phyloP scores from a whole-genome alignment of 2,329 filamentous ascomycete species.

The Aspergillaceae sp. region DNA sequence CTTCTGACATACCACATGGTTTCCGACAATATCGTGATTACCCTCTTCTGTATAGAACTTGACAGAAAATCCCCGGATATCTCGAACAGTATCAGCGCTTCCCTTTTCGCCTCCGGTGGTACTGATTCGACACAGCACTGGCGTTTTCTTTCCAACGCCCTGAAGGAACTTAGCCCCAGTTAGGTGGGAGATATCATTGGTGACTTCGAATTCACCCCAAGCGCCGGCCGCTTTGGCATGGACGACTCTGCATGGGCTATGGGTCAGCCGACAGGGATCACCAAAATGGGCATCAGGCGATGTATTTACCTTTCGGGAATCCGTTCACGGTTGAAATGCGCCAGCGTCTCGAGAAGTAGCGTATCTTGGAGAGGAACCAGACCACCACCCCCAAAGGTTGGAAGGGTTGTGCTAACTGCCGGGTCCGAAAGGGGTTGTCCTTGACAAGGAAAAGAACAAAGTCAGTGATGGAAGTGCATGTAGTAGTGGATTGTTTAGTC shows the following conservation, averaged over 20 bases:
- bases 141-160: conserved; percentile 44
- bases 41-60: conserved; percentile 44
- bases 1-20: conserved; percentile 31
- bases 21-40: conserved; percentile 42
- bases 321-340: conserved; percentile 50
- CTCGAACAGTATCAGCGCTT: conserved; percentile 40
- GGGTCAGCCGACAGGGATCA: background rate
- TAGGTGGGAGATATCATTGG: background rate
- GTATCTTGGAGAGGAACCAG: conserved; percentile 44
- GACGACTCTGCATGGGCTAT: conserved; percentile 35
- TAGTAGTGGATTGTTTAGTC: background rate
- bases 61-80: conserved; percentile 43
- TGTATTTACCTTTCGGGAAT: conserved; percentile 37
- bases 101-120: conserved; percentile 42
- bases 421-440: conserved; percentile 44
- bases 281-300: conserved; percentile 1
- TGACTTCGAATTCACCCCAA: background rate
- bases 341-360: conserved; percentile 48
- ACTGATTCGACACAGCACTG: conserved; percentile 39
- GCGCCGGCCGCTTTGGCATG: conserved; percentile 16
- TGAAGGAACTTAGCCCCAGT: conserved; percentile 30
- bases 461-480: background rate
- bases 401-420: conserved; percentile 43
- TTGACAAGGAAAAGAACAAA: conserved; percentile 21
- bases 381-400: conserved; percentile 34